These are phyloP conservation scores for Ocimum tenuiflorum DNA, from an alignment of 257 asterid species.

Conservation along the genomic window DNA sequence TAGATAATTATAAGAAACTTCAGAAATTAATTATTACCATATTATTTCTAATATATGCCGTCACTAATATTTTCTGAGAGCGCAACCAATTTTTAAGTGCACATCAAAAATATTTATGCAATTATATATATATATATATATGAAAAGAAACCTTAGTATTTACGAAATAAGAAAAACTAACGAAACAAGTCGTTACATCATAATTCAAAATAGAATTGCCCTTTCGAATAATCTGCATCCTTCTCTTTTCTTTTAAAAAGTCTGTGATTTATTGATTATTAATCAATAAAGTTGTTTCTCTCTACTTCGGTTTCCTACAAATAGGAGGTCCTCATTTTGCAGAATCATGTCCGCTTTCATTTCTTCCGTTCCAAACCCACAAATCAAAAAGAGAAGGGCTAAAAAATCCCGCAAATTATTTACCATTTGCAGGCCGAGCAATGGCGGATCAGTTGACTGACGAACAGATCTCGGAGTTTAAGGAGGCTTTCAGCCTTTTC, in stretches of 20 bases:
- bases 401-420: not conserved
- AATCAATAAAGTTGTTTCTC: slow-evolving; percentile 13
- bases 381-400: not conserved
- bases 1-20: not conserved
- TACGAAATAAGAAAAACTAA: not conserved
- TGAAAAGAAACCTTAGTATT: too few species aligned
- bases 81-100: too few species aligned
- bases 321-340: slow-evolving; percentile 10
- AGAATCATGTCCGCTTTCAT: slow-evolving; percentile 6
- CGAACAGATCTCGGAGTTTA: slow-evolving; percentile 61
- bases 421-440: slow-evolving; percentile 13
- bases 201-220: not conserved
- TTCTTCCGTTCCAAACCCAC: slow-evolving; percentile 17
- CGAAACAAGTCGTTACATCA: not conserved
- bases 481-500: slow-evolving; percentile 63
- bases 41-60: too few species aligned
- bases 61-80: too few species aligned
- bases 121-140: not conserved
- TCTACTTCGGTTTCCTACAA: slow-evolving; percentile 11
- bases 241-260: not conserved
- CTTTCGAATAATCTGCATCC: too few species aligned
- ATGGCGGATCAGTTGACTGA: slow-evolving; percentile 63
- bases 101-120: too few species aligned
- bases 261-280: not conserved
- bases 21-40: not conserved